phyloP scores from a whole-genome alignment of 2,329 filamentous ascomycete species.

The Diatrype stigma region DNA sequence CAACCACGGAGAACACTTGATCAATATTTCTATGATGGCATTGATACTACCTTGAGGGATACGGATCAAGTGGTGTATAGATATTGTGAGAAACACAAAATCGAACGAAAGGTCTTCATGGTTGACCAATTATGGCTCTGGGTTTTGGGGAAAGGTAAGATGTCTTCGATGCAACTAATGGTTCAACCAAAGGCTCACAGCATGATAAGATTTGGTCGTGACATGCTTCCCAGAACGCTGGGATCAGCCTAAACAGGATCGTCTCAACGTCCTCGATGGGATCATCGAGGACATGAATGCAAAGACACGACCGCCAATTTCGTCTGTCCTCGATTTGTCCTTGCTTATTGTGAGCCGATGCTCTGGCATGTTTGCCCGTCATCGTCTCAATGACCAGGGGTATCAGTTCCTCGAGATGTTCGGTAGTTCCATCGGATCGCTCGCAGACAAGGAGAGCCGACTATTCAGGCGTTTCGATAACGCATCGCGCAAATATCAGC shows the following conservation, averaged over 20 bases:
- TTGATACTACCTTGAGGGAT: constrained; percentile 1
- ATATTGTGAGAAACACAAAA: not conserved
- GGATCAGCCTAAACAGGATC: constrained; percentile 58
- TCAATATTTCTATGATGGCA: constrained; percentile 3
- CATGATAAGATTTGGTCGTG: constrained; percentile 49
- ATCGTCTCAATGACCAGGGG: constrained; percentile 52
- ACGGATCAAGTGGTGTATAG: constrained; percentile 2
- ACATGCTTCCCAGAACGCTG: constrained; percentile 56
- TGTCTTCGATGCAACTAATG: too few relatives aligned
- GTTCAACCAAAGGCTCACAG: too few relatives aligned
- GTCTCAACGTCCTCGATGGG: constrained; percentile 58
- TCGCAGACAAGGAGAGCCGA: constrained; percentile 51
- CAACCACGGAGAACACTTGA: constrained; percentile 1
- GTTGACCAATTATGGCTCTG: constrained; percentile 5
- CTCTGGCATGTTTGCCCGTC: constrained; percentile 57
- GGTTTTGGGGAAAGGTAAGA: not conserved
- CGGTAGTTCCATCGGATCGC: constrained; percentile 55
- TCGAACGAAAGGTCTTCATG: constrained; percentile 4
- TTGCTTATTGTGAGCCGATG: constrained; percentile 58
- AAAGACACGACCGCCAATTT: constrained; percentile 55
- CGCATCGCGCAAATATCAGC: constrained; percentile 52
- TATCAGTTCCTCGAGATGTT: constrained; percentile 67
- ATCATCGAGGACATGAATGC: constrained; percentile 64
- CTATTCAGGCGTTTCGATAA: constrained; percentile 57
- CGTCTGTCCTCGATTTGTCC: constrained; percentile 59